Evolutionary conservation across 768 basidiomycete genomes (phyloP), one percentile per base, ranked within the genome.

Genomic region (Sporobolomyces pararoseus): DNA sequence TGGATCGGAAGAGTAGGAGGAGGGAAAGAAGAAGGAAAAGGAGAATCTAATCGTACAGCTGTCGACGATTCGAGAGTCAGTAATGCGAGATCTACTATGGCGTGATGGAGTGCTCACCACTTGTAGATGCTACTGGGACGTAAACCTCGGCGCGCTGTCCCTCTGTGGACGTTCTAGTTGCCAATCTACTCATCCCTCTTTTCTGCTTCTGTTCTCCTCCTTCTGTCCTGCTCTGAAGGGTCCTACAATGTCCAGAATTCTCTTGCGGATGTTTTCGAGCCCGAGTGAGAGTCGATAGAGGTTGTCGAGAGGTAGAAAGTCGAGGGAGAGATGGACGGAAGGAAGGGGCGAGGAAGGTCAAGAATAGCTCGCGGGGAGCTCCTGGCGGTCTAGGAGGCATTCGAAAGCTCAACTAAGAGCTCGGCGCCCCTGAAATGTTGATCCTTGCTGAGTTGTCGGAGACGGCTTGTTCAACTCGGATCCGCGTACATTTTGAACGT

Each of bases 1-100:
- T 7, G 5, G 31, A 13, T 13, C 31, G 21, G 55, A 42, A 39
- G 46, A 10, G 53, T 6, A 10, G 59, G 10, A 5, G 16, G 25
- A 16, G 32, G 23, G 3, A 17, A 13, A 12, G 31, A 2, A 13
- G 17, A 17, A 6, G 6, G n/a, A 9, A 44, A 23, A 7, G 53
- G 57, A 3, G 58, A 47, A 35, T 65, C 63, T 25, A 70, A 59
- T 21, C 63, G 63, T 6, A 70, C 57, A 19, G 68, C 68, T 70
- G 63, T n/a, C n/a, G n/a, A n/a, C n/a, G 0, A 23, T 23, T 23
- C 21, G 46, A 23, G 21, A 47, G 21, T 23, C 10, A 47, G 46
- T 23, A 12, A 13, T 6, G 14, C 46, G 21, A 23, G 10, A 23
- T 47, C 49, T 42, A 58, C 2, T 5, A 12, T 6, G 37, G 32